These are phyloP conservation scores for Candida caryicola DNA, from an alignment of 805 yeast species.

Conservation along the genomic window DNA sequence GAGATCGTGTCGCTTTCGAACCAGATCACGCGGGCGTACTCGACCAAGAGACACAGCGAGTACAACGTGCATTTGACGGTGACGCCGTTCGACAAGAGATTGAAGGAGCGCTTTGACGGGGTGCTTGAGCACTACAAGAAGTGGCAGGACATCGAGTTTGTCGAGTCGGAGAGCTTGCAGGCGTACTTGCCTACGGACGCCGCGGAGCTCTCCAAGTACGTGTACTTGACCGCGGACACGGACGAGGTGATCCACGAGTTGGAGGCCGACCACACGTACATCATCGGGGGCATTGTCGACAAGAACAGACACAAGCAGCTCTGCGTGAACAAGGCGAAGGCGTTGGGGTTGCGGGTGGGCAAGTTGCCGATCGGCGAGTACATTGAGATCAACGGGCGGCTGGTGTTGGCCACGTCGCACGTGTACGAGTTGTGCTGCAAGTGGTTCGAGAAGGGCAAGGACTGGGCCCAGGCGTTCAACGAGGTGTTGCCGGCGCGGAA, in stretches of 20 bases:
- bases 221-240: conserved; percentile 87
- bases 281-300: conserved; percentile 95
- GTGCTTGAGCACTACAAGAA: conserved; percentile 53
- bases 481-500: conserved; percentile 84
- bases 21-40: conserved; percentile 80
- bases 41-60: conserved; percentile 65
- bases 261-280: conserved; percentile 69
- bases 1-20: conserved; percentile 66
- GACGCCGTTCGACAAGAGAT: conserved; percentile 61
- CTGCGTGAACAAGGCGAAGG: conserved; percentile 78
- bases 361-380: conserved; percentile 85
- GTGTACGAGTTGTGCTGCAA: conserved; percentile 84
- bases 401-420: conserved; percentile 89
- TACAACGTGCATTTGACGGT: conserved; percentile 58
- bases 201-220: conserved; percentile 38
- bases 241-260: conserved; percentile 62
- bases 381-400: conserved; percentile 78
- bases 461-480: conserved; percentile 88
- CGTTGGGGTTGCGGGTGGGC: conserved; percentile 66
- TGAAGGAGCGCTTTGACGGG: conserved; percentile 67
- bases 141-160: conserved; percentile 68
- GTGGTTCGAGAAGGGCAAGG: conserved; percentile 65
- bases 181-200: conserved; percentile 24
- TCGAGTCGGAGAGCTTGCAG: conserved; percentile 31
- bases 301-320: conserved; percentile 83